Evolutionary conservation across 1,284 basidiomycete species (phyloP).

Genomic region (Stygiomarasmius scandens): DNA sequence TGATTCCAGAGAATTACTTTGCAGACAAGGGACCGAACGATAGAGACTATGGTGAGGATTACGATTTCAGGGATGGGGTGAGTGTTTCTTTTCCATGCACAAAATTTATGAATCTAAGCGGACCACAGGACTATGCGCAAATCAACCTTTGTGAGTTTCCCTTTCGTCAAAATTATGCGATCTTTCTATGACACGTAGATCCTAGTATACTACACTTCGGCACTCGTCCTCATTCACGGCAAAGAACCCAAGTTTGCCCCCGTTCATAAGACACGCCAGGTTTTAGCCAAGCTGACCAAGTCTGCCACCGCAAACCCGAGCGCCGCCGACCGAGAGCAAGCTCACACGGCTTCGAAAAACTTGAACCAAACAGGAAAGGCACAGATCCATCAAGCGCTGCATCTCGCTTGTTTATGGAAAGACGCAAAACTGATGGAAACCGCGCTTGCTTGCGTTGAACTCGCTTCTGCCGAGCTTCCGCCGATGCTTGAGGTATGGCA

Average conservation of each 20-base stretch:
- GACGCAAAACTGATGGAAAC: neutral
- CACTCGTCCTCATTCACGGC: constrained; percentile 30
- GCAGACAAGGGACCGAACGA: constrained; percentile 38
- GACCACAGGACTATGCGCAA: neutral
- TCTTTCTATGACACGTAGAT: neutral
- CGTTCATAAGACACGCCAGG: constrained; percentile 13
- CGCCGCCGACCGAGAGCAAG: neutral
- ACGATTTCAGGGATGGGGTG: constrained; percentile 48
- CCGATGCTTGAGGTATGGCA: neutral
- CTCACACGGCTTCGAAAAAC: neutral
- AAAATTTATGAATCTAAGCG: neutral
- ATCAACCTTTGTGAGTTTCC: neutral
- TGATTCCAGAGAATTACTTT: constrained; percentile 37
- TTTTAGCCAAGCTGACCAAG: too few species aligned
- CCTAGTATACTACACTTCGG: constrained; percentile 45
- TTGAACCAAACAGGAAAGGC: neutral
- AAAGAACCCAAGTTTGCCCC: constrained; percentile 16
- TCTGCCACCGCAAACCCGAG: neutral
- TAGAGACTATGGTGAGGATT: constrained; percentile 43
- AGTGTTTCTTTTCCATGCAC: constrained; percentile 16
- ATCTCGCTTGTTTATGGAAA: neutral
- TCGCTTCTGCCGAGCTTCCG: neutral
- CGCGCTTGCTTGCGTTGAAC: constrained; percentile 7
- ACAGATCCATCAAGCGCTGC: neutral
- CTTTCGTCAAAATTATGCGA: neutral